These are phyloP conservation scores for Lavandula angustifolia DNA, from an alignment of 257 asterid species.

Conservation along the genomic window DNA sequence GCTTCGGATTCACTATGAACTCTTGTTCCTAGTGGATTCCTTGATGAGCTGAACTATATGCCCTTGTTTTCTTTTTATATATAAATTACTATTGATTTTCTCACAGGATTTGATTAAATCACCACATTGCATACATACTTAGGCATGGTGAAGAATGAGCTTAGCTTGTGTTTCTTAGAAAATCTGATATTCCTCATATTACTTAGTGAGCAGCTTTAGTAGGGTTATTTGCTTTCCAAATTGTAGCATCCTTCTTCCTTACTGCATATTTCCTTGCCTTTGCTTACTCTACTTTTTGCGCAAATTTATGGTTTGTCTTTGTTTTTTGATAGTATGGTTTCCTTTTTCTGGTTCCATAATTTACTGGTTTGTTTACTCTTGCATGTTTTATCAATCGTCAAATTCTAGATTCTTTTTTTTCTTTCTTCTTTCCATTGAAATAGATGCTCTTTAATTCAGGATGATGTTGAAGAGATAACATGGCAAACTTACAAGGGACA, in stretches of 20 bases:
- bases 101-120: not conserved
- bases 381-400: slow-evolving; percentile 8
- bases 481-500: slow-evolving; percentile 98
- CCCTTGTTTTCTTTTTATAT: not conserved
- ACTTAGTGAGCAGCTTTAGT: not conserved
- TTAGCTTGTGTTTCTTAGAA: not conserved
- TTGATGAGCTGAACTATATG: slow-evolving; percentile 11
- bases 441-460: slow-evolving; percentile 45
- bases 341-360: slow-evolving; percentile 14
- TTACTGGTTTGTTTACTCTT: slow-evolving; percentile 4
- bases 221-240: not conserved
- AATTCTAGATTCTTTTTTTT: not conserved
- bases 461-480: slow-evolving; percentile 85
- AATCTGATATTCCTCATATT: not conserved
- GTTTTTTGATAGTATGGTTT: slow-evolving; percentile 9
- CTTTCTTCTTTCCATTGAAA: slow-evolving; percentile 21
- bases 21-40: slow-evolving; percentile 14
- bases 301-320: not conserved
- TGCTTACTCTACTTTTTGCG: not conserved
- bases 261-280: not conserved
- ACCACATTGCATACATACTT: not conserved
- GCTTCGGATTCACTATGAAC: not conserved
- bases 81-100: slow-evolving; percentile 8
- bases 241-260: slow-evolving; percentile 5
- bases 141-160: not conserved